Evolutionary conservation across 2,329 filamentous ascomycete genomes (phyloP).

Genomic region (Colletotrichum nymphaeae): DNA sequence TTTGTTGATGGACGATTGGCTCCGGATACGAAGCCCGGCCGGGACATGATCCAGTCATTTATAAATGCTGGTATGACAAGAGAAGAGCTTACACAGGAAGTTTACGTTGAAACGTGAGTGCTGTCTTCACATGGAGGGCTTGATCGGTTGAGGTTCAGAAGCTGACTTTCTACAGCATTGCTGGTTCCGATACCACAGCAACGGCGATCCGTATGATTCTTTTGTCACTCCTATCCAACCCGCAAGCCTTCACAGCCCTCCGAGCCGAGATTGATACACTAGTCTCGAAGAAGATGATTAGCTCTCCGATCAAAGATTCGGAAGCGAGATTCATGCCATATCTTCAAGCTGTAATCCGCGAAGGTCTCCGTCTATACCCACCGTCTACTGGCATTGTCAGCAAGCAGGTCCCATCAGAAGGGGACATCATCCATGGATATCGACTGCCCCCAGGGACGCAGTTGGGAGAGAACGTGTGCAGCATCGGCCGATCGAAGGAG

Average conservation of each 20-base stretch:
- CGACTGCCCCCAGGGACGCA: constrained; percentile 50
- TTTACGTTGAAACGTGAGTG: constrained; percentile 37
- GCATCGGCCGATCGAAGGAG: constrained; percentile 49
- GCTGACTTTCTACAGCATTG: constrained; percentile 37
- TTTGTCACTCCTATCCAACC: constrained; percentile 62
- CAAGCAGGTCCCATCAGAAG: constrained; percentile 57
- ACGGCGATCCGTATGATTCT: constrained; percentile 56
- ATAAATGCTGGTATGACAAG: constrained; percentile 42
- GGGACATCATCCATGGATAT: constrained; percentile 49
- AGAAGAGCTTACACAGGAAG: constrained; percentile 43
- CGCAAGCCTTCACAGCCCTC: constrained; percentile 56
- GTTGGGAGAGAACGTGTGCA: constrained; percentile 54
- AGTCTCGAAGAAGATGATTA: constrained; percentile 26
- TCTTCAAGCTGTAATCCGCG: constrained; percentile 63
- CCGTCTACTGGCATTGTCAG: constrained; percentile 59
- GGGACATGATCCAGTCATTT: constrained; percentile 47
- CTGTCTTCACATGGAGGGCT: neutral
- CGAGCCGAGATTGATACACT: constrained; percentile 59
- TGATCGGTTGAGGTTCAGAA: neutral
- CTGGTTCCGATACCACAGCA: constrained; percentile 50
- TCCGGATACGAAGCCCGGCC: constrained; percentile 40
- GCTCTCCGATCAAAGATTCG: constrained; percentile 44
- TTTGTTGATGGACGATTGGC: constrained; percentile 43
- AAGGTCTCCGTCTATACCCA: constrained; percentile 63
- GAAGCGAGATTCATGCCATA: constrained; percentile 53